Percentiles rank a stretch among this genome's conserved stretches.
These are phyloP conservation scores for Penicillium diatomitis DNA, from an alignment of 495 filamentous ascomycete genomes.

Conservation along the genomic window DNA sequence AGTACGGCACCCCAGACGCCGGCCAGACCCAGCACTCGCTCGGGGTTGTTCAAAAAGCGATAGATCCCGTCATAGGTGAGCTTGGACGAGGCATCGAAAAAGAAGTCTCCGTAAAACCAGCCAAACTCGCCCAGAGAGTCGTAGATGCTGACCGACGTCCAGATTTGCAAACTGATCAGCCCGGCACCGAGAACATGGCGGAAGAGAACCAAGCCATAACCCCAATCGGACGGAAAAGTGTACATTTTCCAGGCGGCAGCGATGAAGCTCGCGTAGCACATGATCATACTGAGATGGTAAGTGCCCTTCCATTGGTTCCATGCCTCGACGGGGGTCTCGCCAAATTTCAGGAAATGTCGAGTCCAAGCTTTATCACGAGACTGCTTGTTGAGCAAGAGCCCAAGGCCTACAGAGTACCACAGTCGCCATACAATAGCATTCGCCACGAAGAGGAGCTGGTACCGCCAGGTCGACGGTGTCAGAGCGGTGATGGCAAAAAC, in stretches of 20 bases:
- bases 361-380: constrained; percentile 89
- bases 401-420: constrained; percentile 88
- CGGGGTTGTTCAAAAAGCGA: constrained; percentile 94
- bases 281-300: constrained; percentile 82
- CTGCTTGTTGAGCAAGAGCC: constrained; percentile 73
- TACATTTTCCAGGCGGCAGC: constrained; percentile 97
- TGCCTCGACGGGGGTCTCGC: constrained; percentile 79
- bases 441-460: constrained; percentile 67
- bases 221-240: constrained; percentile 71
- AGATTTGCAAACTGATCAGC: constrained; percentile 78
- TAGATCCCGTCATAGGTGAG: constrained; percentile 96
- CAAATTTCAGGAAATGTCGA: constrained; percentile 93
- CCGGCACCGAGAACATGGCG: constrained; percentile 77
- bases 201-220: constrained; percentile 70
- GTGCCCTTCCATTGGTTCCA: constrained; percentile 98
- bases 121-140: constrained; percentile 96
- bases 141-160: constrained; percentile 91
- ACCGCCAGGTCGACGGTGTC: constrained; percentile 67
- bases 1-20: constrained; percentile 94
- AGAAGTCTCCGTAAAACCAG: constrained; percentile 99
- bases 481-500: constrained; percentile 60
- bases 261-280: constrained; percentile 83
- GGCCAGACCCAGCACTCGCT: constrained; percentile 85
- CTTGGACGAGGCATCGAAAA: constrained; percentile 72
- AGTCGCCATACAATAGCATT: constrained; percentile 78